phyloP scores from a whole-genome alignment of 2,329 filamentous ascomycete genomes.

The Apiospora pterosperma region DNA sequence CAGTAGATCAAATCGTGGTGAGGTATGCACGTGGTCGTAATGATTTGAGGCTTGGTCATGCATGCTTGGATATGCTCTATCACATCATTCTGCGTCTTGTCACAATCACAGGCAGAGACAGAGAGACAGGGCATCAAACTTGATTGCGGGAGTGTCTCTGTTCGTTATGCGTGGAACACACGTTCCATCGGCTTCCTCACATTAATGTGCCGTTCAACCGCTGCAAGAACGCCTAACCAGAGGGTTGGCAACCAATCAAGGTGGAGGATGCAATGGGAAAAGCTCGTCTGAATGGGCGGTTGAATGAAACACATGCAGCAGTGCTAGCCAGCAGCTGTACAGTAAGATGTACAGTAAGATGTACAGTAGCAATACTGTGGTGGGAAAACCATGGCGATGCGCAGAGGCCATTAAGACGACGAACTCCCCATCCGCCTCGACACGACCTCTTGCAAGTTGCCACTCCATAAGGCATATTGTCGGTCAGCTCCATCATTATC shows the following conservation, averaged over 20 bases:
- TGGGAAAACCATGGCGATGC: no score
- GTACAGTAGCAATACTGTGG: no score
- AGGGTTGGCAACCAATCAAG: slow-evolving; percentile 7
- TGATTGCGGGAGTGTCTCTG: neutral
- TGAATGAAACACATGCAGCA: neutral
- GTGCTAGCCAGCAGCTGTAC: no score
- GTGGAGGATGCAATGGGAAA: neutral
- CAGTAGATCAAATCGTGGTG: neutral
- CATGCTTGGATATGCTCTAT: neutral
- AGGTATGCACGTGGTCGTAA: neutral
- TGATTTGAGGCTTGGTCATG: neutral
- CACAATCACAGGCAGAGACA: neutral
- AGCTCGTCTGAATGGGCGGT: neutral
- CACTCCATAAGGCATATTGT: no score
- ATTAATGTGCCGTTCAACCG: slow-evolving; percentile 6
- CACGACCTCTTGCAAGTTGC: no score
- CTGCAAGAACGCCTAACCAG: slow-evolving; percentile 7
- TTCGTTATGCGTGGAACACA: neutral
- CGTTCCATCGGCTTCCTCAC: neutral
- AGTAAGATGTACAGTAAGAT: no score
- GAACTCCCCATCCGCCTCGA: no score
- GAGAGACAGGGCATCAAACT: no score
- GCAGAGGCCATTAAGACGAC: no score
- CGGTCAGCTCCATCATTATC: no score
- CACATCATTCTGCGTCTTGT: slow-evolving; percentile 1